Percentiles rank a stretch among this genome's conserved stretches.
Evolutionary conservation across 2,329 filamentous ascomycete genomes (phyloP).

Genomic region (Myriosclerotinia curreyana): DNA sequence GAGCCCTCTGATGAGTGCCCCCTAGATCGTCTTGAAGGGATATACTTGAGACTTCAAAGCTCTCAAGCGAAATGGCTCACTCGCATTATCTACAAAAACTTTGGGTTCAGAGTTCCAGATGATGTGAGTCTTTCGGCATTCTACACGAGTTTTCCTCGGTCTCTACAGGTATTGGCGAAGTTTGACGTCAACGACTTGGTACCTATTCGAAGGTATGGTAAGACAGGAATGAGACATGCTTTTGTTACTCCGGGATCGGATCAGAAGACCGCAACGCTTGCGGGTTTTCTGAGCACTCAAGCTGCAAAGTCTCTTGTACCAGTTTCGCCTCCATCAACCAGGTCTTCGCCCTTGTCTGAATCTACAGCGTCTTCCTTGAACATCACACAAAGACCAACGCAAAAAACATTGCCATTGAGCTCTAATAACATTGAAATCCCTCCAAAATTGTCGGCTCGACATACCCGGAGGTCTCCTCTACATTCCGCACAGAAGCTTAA

Average conservation of each 20-base stretch:
- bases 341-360: neutral
- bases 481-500: neutral
- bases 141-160: constrained; percentile 4
- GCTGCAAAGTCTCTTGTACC: neutral
- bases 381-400: neutral
- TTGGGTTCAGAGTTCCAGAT: constrained; percentile 47
- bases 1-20: constrained; percentile 3
- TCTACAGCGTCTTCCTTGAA: neutral
- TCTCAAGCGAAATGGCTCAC: constrained; percentile 85
- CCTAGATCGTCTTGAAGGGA: constrained; percentile 43
- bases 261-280: neutral
- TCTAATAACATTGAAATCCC: neutral
- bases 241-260: neutral
- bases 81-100: constrained; percentile 73
- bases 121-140: constrained; percentile 55
- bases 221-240: neutral
- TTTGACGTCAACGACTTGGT: neutral
- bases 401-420: neutral
- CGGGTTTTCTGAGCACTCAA: neutral
- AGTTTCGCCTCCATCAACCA: neutral
- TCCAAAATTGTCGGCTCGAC: neutral
- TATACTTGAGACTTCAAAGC: constrained; percentile 61
- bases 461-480: neutral
- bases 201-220: constrained; percentile 7
- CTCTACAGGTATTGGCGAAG: neutral